Evolutionary conservation across 306 rosid genomes (phyloP).

Genomic region (Lagenaria siceraria): DNA sequence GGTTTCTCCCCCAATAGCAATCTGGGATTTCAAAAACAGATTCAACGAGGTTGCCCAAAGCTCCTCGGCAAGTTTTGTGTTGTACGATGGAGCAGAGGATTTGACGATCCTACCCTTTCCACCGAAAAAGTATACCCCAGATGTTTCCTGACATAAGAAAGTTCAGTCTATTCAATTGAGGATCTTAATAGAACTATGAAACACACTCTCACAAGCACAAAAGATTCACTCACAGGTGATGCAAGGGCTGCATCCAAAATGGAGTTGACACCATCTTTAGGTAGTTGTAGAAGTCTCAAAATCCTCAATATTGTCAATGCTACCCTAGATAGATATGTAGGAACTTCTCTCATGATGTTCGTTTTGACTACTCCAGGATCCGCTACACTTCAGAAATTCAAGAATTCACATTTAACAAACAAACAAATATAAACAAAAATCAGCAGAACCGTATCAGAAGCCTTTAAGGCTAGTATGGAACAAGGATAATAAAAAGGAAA

Average conservation of each 20-base stretch:
- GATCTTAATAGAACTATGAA: background rate
- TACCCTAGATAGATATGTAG: constrained; percentile 31
- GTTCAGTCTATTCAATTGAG: background rate
- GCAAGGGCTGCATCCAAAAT: constrained; percentile 74
- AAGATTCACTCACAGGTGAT: constrained; percentile 44
- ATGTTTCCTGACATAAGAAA: constrained; percentile 42
- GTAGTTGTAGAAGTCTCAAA: constrained; percentile 46
- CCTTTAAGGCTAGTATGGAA: background rate
- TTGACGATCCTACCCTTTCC: constrained; percentile 50
- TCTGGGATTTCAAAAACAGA: constrained; percentile 37
- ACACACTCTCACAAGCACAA: background rate
- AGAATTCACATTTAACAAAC: background rate
- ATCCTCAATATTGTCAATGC: constrained; percentile 31
- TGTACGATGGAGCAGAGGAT: constrained; percentile 40
- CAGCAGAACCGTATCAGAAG: background rate
- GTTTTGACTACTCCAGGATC: constrained; percentile 83
- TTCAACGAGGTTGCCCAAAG: constrained; percentile 64
- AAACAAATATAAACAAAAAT: background rate
- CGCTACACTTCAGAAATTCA: constrained; percentile 36
- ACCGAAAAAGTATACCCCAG: constrained; percentile 69
- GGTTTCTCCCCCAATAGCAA: constrained; percentile 22
- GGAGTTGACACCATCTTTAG: constrained; percentile 40
- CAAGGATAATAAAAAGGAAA: background rate
- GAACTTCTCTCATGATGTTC: constrained; percentile 72
- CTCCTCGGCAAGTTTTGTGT: constrained; percentile 41